Conservation (phyloP, 352 stramenopile species). For the Ophiocytium majus region DNA sequence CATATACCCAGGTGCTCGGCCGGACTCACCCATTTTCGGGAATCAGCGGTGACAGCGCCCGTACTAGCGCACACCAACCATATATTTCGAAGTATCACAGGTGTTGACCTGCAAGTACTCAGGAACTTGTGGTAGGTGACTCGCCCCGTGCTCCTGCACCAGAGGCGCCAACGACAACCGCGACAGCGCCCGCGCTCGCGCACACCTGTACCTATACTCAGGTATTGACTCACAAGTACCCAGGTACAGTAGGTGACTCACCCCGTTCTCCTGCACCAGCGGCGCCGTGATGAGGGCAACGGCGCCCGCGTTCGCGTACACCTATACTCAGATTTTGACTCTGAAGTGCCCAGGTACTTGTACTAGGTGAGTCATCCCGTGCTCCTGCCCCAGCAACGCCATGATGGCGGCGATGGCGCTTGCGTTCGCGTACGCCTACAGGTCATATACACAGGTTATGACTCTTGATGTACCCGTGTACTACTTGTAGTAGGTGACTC, state of each 20-base stretch:
- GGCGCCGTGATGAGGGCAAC: conserved; percentile 77
- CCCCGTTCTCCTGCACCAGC: conserved; percentile 78
- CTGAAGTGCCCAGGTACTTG: no score
- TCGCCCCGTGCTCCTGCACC: conserved; percentile 78
- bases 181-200: conserved; percentile 73
- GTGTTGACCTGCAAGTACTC: no score
- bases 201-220: no score
- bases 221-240: no score
- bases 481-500: no score
- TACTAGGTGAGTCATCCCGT: conserved; percentile 78
- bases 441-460: no score
- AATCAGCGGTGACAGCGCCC: conserved; percentile 79
- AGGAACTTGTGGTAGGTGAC: no score
- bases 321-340: conserved; percentile 58
- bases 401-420: conserved; percentile 81
- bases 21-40: conserved; percentile 75
- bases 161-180: conserved; percentile 77
- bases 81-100: no score
- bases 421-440: conserved; percentile 58
- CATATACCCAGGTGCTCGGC: no score
- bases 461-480: no score
- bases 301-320: conserved; percentile 66
- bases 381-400: conserved; percentile 75
- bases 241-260: conserved; percentile 78
- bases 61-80: conserved; percentile 57